phyloP scores from a whole-genome alignment of 495 filamentous ascomycete species.

The Penicillium tannophilum region DNA sequence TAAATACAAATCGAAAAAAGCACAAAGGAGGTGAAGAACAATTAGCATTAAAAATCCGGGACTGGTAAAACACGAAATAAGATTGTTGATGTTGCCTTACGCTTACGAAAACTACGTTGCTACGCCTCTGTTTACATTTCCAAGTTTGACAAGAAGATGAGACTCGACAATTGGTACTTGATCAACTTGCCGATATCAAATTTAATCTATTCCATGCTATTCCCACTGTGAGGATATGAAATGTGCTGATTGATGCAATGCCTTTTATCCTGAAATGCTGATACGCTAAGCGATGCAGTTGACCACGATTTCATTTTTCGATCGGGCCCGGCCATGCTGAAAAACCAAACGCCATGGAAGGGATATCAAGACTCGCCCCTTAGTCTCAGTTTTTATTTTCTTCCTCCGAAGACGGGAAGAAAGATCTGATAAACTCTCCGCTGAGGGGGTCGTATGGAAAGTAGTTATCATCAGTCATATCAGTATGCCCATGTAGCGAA shows the following conservation, averaged over 20 bases:
- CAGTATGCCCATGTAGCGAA: slow-evolving; percentile 6
- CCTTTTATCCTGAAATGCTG: slow-evolving; percentile 5
- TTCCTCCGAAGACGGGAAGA: slow-evolving; percentile 37
- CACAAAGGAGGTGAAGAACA: too few relatives aligned
- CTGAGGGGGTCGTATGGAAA: slow-evolving; percentile 49
- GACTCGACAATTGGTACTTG: too few relatives aligned
- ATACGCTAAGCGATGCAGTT: slow-evolving; percentile 6
- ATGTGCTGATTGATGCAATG: background rate
- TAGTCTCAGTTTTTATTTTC: slow-evolving; percentile 8
- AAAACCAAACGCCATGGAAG: background rate
- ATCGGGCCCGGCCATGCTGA: background rate
- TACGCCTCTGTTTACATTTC: too few relatives aligned
- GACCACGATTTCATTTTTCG: slow-evolving; percentile 1
- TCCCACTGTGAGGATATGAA: background rate
- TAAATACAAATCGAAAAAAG: too few relatives aligned
- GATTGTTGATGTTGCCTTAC: too few relatives aligned
- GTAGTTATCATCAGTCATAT: slow-evolving; percentile 31
- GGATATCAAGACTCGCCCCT: background rate
- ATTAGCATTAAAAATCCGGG: too few relatives aligned
- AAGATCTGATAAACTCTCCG: slow-evolving; percentile 47
- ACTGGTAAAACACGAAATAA: too few relatives aligned
- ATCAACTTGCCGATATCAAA: background rate
- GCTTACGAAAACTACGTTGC: too few relatives aligned
- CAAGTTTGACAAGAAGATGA: too few relatives aligned
- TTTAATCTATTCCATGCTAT: background rate